These are phyloP conservation scores for Kodamaea sp. DNA, from an alignment of 1,139 yeast species.

Conservation along the genomic window DNA sequence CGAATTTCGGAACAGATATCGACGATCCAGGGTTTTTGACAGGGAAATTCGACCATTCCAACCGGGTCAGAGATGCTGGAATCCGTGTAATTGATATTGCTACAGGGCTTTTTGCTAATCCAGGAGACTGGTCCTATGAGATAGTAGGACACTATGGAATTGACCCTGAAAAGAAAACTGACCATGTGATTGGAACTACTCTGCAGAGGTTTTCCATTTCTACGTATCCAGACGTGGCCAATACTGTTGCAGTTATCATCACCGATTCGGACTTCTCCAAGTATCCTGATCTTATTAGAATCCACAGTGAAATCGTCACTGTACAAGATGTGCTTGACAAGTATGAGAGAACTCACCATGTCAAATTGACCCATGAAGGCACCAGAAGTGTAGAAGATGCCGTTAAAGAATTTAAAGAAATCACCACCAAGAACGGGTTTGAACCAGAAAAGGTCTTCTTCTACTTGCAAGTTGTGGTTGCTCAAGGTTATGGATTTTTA, in stretches of 20 bases:
- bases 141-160: slow-evolving; percentile 38
- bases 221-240: slow-evolving; percentile 49
- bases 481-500: slow-evolving; percentile 39
- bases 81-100: slow-evolving; percentile 52
- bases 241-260: slow-evolving; percentile 36
- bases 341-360: slow-evolving; percentile 43
- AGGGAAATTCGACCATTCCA: slow-evolving; percentile 40
- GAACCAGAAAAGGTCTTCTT: slow-evolving; percentile 22
- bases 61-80: slow-evolving; percentile 28
- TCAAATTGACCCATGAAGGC: slow-evolving; percentile 29
- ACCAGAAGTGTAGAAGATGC: slow-evolving; percentile 31
- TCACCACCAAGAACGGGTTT: slow-evolving; percentile 26
- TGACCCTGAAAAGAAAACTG: slow-evolving; percentile 32
- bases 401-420: slow-evolving; percentile 27
- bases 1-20: slow-evolving; percentile 58
- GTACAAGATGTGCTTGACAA: slow-evolving; percentile 38
- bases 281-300: slow-evolving; percentile 46
- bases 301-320: slow-evolving; percentile 43
- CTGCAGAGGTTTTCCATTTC: slow-evolving; percentile 33
- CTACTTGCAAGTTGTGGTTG: slow-evolving; percentile 33
- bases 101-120: slow-evolving; percentile 46
- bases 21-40: slow-evolving; percentile 34
- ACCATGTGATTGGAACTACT: slow-evolving; percentile 44
- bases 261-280: slow-evolving; percentile 27
- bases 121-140: slow-evolving; percentile 38